phyloP scores from a whole-genome alignment of 164 flowering plant genomes.

The Taxillus chinensis region DNA sequence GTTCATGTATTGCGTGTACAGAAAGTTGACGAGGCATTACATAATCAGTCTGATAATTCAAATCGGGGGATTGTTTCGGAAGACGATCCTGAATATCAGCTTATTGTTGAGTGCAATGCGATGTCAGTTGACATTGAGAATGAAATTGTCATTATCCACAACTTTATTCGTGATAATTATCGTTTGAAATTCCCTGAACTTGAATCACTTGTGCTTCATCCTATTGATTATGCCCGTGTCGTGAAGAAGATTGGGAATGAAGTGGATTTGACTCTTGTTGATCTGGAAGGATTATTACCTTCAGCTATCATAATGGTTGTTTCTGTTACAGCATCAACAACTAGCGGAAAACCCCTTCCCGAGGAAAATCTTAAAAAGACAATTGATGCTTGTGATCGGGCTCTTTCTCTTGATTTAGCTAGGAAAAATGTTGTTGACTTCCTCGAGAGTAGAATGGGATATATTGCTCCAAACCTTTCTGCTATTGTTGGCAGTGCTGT shows the following conservation, averaged over 20 bases:
- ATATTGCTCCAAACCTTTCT: constrained; percentile 93
- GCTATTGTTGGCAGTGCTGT: constrained; percentile 95
- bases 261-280: constrained; percentile 79
- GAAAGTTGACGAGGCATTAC: constrained; percentile 91
- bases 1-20: constrained; percentile 20
- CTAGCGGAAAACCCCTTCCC: constrained; percentile 87
- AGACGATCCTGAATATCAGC: constrained; percentile 91
- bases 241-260: constrained; percentile 95
- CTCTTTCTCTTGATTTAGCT: constrained; percentile 73
- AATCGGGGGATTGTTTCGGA: constrained; percentile 58
- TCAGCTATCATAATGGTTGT: constrained; percentile 94
- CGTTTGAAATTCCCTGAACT: constrained; percentile 91
- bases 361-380: constrained; percentile 76
- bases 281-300: constrained; percentile 84
- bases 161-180: constrained; percentile 88
- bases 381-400: constrained; percentile 89
- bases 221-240: constrained; percentile 95
- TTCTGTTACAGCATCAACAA: constrained; percentile 90
- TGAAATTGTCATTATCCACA: constrained; percentile 82
- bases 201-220: constrained; percentile 91
- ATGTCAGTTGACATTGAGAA: constrained; percentile 90
- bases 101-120: constrained; percentile 88
- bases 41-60: constrained; percentile 53
- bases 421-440: constrained; percentile 90
- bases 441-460: constrained; percentile 93